A percentile compares a stretch with the other conserved stretches of the same genome.
phyloP scores from a whole-genome alignment of 106 monocot species.

The Chionographis japonica region DNA sequence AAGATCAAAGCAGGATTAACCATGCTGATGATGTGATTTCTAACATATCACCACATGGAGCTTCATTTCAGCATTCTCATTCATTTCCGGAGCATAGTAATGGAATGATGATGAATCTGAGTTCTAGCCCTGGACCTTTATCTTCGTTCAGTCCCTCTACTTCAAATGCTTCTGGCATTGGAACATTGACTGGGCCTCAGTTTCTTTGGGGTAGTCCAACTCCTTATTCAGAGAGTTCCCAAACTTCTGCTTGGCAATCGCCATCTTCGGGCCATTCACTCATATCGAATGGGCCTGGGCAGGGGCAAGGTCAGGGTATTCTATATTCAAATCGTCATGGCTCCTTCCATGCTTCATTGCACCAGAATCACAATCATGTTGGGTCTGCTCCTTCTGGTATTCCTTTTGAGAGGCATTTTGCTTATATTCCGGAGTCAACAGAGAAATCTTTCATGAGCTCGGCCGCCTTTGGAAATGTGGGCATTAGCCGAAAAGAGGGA shows the following conservation, averaged over 20 bases:
- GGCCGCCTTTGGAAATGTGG: slow-evolving; percentile 32
- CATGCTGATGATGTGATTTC: slow-evolving; percentile 21
- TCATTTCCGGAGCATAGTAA: slow-evolving; percentile 54
- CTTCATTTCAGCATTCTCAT: slow-evolving; percentile 40
- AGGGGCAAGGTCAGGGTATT: slow-evolving; percentile 15
- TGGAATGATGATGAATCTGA: slow-evolving; percentile 29
- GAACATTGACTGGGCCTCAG: slow-evolving; percentile 49
- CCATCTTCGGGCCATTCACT: slow-evolving; percentile 24
- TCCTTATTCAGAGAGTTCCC: slow-evolving; percentile 25
- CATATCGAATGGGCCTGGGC: slow-evolving; percentile 28
- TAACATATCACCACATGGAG: slow-evolving; percentile 14
- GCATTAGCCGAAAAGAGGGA: slow-evolving; percentile 34
- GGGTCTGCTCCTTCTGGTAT: slow-evolving; percentile 77
- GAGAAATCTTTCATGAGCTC: slow-evolving; percentile 41
- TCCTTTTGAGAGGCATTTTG: slow-evolving; percentile 57
- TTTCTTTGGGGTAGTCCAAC: slow-evolving; percentile 73
- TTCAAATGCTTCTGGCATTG: slow-evolving; percentile 39
- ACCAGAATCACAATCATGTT: slow-evolving; percentile 35
- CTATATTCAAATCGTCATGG: slow-evolving; percentile 34
- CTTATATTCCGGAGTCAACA: slow-evolving; percentile 37
- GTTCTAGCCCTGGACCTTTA: slow-evolving; percentile 23
- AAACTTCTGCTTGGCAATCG: slow-evolving; percentile 37
- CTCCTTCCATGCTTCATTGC: slow-evolving; percentile 32
- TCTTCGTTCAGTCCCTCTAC: slow-evolving; percentile 37
- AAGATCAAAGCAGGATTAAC: slow-evolving; percentile 27